Conservation (phyloP, 1,284 basidiomycete genomes). For the Takashimella tepidaria region DNA sequence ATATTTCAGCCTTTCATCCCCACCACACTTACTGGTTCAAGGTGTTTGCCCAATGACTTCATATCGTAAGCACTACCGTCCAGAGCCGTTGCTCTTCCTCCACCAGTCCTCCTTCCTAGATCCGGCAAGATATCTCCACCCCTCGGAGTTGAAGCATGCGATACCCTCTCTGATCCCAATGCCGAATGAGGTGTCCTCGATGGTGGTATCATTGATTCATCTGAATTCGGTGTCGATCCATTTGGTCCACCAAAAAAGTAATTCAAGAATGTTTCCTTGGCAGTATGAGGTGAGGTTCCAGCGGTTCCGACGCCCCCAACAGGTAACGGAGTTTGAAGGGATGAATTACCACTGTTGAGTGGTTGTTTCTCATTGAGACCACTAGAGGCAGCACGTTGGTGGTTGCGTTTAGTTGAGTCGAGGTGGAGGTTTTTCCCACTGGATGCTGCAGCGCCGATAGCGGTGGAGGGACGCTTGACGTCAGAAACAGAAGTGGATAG, state of each 20-base stretch:
- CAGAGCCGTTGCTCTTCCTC: constrained; percentile 51
- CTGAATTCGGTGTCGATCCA: constrained; percentile 7
- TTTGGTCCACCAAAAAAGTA: constrained; percentile 83
- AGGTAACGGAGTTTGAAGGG: constrained; percentile 47
- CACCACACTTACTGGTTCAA: constrained; percentile 80
- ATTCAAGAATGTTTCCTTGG: constrained; percentile 85
- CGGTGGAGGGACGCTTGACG: constrained; percentile 46
- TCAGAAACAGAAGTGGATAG: constrained; percentile 76
- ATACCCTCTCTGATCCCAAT: constrained; percentile 3
- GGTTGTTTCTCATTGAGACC: constrained; percentile 8
- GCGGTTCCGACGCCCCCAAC: too few relatives aligned
- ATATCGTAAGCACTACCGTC: constrained; percentile 90
- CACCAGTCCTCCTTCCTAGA: constrained; percentile 34
- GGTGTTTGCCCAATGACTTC: constrained; percentile 96
- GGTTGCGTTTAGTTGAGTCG: constrained; percentile 18
- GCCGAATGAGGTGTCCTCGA: neutral
- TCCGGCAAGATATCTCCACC: constrained; percentile 41
- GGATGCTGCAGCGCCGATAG: constrained; percentile 2
- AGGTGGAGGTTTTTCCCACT: constrained; percentile 17
- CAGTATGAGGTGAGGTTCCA: constrained; percentile 47
- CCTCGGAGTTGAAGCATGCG: neutral
- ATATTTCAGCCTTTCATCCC: neutral
- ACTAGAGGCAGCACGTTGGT: constrained; percentile 10
- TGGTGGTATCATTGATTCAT: constrained; percentile 5
- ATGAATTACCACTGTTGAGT: constrained; percentile 3